Evolutionary conservation across 441 rosid species (phyloP).

Genomic region (Populus hybrid): DNA sequence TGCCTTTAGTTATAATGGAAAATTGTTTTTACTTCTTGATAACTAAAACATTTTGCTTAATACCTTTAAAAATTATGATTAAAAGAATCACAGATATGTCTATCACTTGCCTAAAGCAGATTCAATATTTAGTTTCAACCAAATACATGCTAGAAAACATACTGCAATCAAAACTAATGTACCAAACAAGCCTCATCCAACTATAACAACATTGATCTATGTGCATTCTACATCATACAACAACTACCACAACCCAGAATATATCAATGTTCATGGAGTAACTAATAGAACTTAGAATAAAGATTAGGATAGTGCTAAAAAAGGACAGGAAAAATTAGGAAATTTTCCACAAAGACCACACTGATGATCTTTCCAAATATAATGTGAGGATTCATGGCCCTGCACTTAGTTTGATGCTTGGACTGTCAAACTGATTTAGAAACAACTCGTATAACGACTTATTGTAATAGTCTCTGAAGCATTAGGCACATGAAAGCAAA

Average conservation of each 20-base stretch:
- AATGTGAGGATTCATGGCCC: neutral
- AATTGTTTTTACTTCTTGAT: neutral
- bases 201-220: neutral
- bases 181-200: neutral
- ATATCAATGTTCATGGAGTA: neutral
- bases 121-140: neutral
- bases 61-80: neutral
- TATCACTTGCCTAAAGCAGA: neutral
- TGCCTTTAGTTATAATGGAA: neutral
- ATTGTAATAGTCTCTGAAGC: neutral
- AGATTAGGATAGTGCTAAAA: neutral
- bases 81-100: neutral
- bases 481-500: constrained; percentile 22
- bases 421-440: neutral
- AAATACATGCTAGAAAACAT: neutral
- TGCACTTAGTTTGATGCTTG: neutral
- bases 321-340: constrained; percentile 7
- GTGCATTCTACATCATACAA: neutral
- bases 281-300: neutral
- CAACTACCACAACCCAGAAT: neutral
- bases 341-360: neutral
- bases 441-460: neutral
- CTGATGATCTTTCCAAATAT: neutral
- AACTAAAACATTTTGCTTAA: neutral
- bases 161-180: neutral